Base-by-base conservation (phyloP, 306 rosid genomes). In the Lithocarpus polystachyus region DNA sequence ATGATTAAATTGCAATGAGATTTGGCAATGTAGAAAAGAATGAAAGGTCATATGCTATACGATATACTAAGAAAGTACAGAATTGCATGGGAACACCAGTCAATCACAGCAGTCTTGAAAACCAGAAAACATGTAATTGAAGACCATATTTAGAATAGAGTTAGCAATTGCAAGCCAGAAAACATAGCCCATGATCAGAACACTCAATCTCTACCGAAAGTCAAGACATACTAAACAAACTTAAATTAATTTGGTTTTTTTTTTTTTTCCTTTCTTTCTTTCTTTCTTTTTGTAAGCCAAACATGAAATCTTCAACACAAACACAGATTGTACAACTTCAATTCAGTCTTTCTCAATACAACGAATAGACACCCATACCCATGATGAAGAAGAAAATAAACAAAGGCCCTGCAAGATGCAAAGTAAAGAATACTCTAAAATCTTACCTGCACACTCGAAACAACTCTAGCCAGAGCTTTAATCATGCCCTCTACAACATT, bases 401-500 rank as follows among this genome's bases (percentile, higher is more conserved):
- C 43, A 56, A 75, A 15, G 20, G 60, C 67, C 53, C 13, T 17
- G 51, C 28, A n/a, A 65, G 69, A n/a, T 61, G 35, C 26, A 4
- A 53, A 18, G 24, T 51, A 26, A 24, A 18, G 65, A 28, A 59
- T 48, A 11, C 65, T 28, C 17, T 51, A 76, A 81, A 54, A 84
- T 75, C 89, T 80, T 85, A 90, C 97, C 95, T 94, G 99, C 80
- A 89, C 85, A 64, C 80, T 91, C 59, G 97, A 91, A 86, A 94
- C 95, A 77, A 94, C 96, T 86, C 99, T 87, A 71, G 97, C 97
- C 56, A 94, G 94, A 84, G 94, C 97, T 89, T 94, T 94, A 80
- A 94, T 95, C 82, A 94, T 92, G 76, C 95, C 99, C 86, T 92
- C 99, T 81, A 92, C 97, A 76, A 94, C 92, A 88, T 92, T 94